phyloP scores from a whole-genome alignment of 2,329 filamentous ascomycete genomes.

The Apiospora sp. region DNA sequence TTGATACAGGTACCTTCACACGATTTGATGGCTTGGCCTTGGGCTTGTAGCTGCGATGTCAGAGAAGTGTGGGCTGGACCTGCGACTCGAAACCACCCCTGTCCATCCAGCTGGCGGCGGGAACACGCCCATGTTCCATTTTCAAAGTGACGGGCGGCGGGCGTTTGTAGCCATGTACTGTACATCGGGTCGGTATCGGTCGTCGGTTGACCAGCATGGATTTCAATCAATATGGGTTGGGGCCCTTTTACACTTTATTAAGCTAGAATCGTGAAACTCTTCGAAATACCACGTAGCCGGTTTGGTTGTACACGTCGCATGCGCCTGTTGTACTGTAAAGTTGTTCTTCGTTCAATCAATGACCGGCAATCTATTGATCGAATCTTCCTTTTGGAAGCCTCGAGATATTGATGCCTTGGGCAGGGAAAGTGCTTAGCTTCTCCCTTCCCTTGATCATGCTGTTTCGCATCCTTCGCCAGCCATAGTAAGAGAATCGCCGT shows the following conservation, averaged over 20 bases:
- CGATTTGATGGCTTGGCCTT: conserved; percentile 45
- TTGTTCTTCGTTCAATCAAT: not conserved
- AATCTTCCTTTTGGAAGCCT: conserved; percentile 1
- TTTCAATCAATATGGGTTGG: not conserved
- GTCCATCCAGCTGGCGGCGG: conserved; percentile 16
- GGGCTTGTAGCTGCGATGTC: conserved; percentile 41
- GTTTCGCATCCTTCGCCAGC: conserved; percentile 17
- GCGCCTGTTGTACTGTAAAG: not conserved
- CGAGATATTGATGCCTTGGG: not conserved
- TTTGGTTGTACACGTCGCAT: not conserved
- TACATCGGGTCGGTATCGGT: not conserved
- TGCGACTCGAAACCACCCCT: conserved; percentile 32
- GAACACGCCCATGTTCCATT: conserved; percentile 16
- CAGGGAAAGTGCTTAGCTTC: not conserved
- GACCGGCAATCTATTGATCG: conserved; percentile 6
- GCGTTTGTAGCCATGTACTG: not conserved
- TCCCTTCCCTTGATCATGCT: not conserved
- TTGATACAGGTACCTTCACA: conserved; percentile 50
- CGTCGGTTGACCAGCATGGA: not conserved
- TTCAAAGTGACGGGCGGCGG: conserved; percentile 8
- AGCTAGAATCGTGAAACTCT: conserved; percentile 21
- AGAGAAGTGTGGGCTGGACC: conserved; percentile 47
- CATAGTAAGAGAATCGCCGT: conserved; percentile 13
- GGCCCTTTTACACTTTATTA: conserved; percentile 18
- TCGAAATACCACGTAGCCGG: not conserved